A percentile compares a stretch with the other conserved stretches of the same genome.
Conservation (phyloP, 306 rosid species). For the Malus sieversii region DNA sequence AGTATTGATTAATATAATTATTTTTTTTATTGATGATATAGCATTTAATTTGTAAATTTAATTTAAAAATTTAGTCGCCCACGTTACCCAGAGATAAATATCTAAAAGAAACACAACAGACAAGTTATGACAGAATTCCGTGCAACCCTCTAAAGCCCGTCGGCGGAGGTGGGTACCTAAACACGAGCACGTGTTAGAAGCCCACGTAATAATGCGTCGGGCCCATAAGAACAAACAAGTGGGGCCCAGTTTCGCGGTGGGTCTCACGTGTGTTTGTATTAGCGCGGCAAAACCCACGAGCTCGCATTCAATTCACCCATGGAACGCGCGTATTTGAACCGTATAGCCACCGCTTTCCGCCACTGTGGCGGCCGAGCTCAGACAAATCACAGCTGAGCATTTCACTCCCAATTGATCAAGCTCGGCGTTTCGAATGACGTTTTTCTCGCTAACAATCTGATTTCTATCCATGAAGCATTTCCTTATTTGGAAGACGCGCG, state of each 20-base stretch:
- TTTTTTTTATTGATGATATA: no score
- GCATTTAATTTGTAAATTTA: no score
- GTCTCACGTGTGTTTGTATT: not conserved
- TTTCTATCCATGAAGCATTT: constrained; percentile 40
- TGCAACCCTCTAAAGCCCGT: not conserved
- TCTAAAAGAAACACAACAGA: no score
- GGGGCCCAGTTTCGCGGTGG: not conserved
- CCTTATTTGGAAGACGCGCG: constrained; percentile 34
- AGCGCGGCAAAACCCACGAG: not conserved
- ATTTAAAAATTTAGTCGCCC: no score
- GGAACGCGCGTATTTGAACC: constrained; percentile 31
- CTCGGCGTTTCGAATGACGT: constrained; percentile 38
- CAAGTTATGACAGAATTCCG: not conserved
- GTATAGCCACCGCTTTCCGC: constrained; percentile 47
- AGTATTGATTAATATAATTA: no score
- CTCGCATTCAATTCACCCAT: not conserved
- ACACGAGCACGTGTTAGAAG: not conserved
- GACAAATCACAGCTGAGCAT: constrained; percentile 42
- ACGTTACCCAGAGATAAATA: no score
- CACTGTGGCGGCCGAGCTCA: constrained; percentile 37
- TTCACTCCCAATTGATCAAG: constrained; percentile 55
- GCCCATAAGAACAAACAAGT: not conserved
- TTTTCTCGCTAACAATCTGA: constrained; percentile 52
- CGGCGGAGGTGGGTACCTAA: not conserved
- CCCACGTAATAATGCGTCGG: not conserved